Evolutionary conservation across 2,329 filamentous ascomycete species (phyloP), one percentile per base, ranked within the genome.

Genomic region (Pleoardoris graminearum): DNA sequence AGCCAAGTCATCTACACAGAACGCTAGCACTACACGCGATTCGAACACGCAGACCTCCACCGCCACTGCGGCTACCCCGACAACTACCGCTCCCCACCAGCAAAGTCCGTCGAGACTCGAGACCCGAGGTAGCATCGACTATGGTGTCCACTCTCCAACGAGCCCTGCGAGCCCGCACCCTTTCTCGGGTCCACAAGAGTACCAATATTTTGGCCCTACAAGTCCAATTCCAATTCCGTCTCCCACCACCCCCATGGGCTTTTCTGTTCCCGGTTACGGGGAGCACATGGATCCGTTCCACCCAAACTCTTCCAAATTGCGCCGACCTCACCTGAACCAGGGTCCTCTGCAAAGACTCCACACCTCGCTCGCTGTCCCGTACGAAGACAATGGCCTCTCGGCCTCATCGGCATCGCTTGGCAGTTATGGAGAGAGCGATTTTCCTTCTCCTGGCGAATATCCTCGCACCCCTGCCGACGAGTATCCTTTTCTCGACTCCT

Each of bases 371-470:
- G 63, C 71, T 14, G 59, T 70, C 14, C 70, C 72, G 14, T 77
- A 71, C 50, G 76, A 78, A 42, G 74, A 75, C 11, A 65, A 68
- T 33, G 68, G 69, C 11, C 63, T 76, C 33, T 79, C 78, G 21
- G 71, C 73, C 17, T 79, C 78, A 4, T 75, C 75, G 7, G 75
- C 75, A 43, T 78, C 77, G 6, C 62, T 77, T 19, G 75, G 75
- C 45, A 77, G 77, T 14, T 80, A 76, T 60, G 75, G 76, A 48
- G 77, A 79, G 51, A 75, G 76, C 49, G 77, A 79, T 54, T 79
- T 76, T 51, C 73, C 75, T 27, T 78, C 77, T 17, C 77, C 77
- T 11, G 64, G 73, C 53, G 77, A 80, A 50, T 79, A 73, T 50
- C 76, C 77, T 16, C 72, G 75, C 10, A 79, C 78, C 16, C 76